These are phyloP conservation scores for Diaporthe citri DNA, from an alignment of 2,329 filamentous ascomycete genomes.

Conservation along the genomic window DNA sequence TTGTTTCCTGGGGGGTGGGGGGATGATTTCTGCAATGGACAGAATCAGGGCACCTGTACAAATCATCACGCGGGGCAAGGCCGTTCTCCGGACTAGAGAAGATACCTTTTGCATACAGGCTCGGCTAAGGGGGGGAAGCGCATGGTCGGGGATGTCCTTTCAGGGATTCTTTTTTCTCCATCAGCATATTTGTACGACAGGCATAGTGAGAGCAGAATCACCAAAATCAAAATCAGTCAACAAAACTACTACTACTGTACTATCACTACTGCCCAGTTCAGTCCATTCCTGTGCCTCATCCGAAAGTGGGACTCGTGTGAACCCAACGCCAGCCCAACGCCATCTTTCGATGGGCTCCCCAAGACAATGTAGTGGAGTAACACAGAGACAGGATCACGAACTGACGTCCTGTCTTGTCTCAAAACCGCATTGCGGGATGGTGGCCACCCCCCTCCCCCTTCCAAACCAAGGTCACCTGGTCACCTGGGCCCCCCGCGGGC, in stretches of 20 bases:
- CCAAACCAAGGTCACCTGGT: neutral
- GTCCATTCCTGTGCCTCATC: neutral
- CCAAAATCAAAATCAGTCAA: neutral
- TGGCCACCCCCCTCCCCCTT: neutral
- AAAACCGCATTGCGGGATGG: neutral
- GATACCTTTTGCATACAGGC: conserved; percentile 21
- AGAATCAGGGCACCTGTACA: conserved; percentile 25
- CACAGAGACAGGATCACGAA: conserved; percentile 25
- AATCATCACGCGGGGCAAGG: neutral
- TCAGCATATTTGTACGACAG: conserved; percentile 15
- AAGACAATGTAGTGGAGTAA: conserved; percentile 13
- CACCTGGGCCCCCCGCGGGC: neutral
- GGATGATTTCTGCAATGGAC: conserved; percentile 35
- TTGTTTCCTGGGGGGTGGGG: neutral
- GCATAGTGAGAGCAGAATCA: conserved; percentile 8
- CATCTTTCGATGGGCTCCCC: neutral
- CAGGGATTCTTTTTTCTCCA: conserved; percentile 4
- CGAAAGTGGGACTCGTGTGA: conserved; percentile 13
- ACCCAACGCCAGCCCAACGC: conserved; percentile 6
- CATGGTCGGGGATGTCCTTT: conserved; percentile 25
- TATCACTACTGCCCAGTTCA: neutral
- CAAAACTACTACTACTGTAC: neutral
- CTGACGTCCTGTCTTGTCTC: conserved; percentile 29
- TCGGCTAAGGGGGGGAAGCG: neutral
- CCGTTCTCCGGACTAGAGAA: conserved; percentile 14